Evolutionary conservation across 1,139 yeast genomes (phyloP), one percentile per base, ranked within the genome.

Genomic region (Debaryomycetaceae sp.): DNA sequence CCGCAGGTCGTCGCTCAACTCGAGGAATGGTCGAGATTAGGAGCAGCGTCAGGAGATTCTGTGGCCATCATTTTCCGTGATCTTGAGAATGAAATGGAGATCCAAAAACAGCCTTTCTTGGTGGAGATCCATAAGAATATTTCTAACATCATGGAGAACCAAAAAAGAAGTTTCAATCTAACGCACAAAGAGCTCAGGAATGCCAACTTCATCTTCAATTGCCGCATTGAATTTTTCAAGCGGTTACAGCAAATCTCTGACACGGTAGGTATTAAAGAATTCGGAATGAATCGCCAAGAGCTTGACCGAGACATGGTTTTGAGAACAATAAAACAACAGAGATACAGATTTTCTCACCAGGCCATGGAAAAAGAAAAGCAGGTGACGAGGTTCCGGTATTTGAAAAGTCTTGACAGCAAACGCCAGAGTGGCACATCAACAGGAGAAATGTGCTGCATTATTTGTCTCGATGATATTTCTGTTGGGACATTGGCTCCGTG

Each of bases 211-310:
- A 67, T 81, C 1, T 87, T 77, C 52, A 90, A 90, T 50, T 61
- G 77, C 5, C 73, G 92, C 34, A 68, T 87, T 27, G 83, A 71
- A 27, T 90, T 86, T 49, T 90, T 77, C 54, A 75, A 77, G 40
- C 90, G 83, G 38, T 63, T 90, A 27, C 98, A 90, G 50, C 78
- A 68, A 31, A 68, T 87, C 21, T 85, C 95, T 0, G 97, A 90
- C 50, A 76, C 76, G 29, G 86, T 85, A 13, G 61, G 53, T 35
- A 44, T 58, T 14, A 46, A 51, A 8, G 42, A 40, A 2, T 55
- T 43, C 32, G 32, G 35, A 5, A 37, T 51, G 29, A 32, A 39
- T 12, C 42, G 53, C 27, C 49, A 47, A 2, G 29, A 40, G 2
- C 35, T 54, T 23, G 41, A 38, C 10, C 27, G 29, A 1, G 23